phyloP scores from a whole-genome alignment of 768 basidiomycete species.

The Gautieria morchelliformis region DNA sequence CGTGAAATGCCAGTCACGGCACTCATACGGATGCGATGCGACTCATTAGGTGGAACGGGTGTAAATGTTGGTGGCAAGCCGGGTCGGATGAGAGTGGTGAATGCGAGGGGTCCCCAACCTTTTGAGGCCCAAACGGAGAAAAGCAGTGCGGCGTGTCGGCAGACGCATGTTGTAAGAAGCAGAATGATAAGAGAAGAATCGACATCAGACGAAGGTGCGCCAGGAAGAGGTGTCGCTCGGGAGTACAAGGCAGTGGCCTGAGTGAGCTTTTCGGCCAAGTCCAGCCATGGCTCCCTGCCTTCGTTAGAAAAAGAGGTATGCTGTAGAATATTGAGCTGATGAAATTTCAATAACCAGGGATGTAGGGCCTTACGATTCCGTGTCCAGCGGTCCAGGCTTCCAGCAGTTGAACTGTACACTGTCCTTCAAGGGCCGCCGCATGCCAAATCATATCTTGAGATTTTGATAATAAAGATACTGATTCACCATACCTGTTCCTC shows the following conservation, averaged over 20 bases:
- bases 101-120: constrained; percentile 76
- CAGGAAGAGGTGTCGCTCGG: constrained; percentile 37
- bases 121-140: constrained; percentile 80
- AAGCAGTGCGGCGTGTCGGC: constrained; percentile 66
- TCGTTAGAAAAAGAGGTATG: constrained; percentile 40
- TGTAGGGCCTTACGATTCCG: constrained; percentile 45
- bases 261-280: constrained; percentile 61
- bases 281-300: constrained; percentile 63
- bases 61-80: constrained; percentile 50
- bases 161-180: constrained; percentile 54
- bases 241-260: constrained; percentile 57
- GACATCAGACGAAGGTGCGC: constrained; percentile 28
- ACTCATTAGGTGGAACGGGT: constrained; percentile 42
- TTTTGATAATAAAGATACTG: constrained; percentile 60
- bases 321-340: constrained; percentile 24
- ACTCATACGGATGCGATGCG: constrained; percentile 43
- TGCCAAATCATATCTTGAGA: constrained; percentile 80
- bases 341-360: not conserved
- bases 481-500: constrained; percentile 69
- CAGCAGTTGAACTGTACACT: constrained; percentile 68
- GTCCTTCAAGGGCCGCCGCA: constrained; percentile 77
- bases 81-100: constrained; percentile 64
- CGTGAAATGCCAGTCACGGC: constrained; percentile 62
- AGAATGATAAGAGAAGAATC: constrained; percentile 56
- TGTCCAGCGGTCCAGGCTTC: constrained; percentile 79